Evolutionary conservation across 345 rosid genomes (phyloP), one percentile per base, ranked within the genome.

Genomic region (Tarenaya hassleriana): DNA sequence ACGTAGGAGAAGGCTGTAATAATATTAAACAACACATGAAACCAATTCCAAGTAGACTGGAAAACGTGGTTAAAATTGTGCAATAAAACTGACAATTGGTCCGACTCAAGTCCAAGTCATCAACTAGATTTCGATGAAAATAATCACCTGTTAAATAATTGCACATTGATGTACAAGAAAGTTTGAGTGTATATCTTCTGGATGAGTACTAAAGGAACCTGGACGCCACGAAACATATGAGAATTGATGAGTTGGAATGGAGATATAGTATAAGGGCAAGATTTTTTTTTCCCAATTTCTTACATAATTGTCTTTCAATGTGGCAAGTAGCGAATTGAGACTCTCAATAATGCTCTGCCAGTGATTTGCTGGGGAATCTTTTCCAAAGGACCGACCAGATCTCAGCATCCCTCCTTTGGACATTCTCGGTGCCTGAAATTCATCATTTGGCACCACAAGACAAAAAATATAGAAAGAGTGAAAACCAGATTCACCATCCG

Each of bases 261-360:
- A 49, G 29, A 14, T 39, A 39, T 20, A 40, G 50, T 46, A 31
- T 3, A 33, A 33, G 31, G 17, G 9, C 41, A 58, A 41, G 18
- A n/a, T n/a, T n/a, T n/a, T n/a, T n/a, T n/a, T 42, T 50, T 37
- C 44, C 31, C 16, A 50, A 49, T 21, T 35, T 12, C 91, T 32
- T 81, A 88, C 99, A 74, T 85, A 75, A 50, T 94, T 88, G 52
- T 86, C 95, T 71, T 83, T 94, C 80, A 94, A 62, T 29, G 79
- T 74, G 61, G 78, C 72, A 55, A 88, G 91, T 60, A 86, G 88
- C 43, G 65, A 77, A 67, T 86, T 86, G 79, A 94, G 82, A 60
- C 82, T 69, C 64, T 94, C 92, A 40, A 94, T 83, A 67, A 94
- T 88, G 81, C 80, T 82, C 74, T 94, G 99, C 99, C 99, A 94